Conservation (phyloP, 768 basidiomycete genomes). For the Sarcodon sp. region DNA sequence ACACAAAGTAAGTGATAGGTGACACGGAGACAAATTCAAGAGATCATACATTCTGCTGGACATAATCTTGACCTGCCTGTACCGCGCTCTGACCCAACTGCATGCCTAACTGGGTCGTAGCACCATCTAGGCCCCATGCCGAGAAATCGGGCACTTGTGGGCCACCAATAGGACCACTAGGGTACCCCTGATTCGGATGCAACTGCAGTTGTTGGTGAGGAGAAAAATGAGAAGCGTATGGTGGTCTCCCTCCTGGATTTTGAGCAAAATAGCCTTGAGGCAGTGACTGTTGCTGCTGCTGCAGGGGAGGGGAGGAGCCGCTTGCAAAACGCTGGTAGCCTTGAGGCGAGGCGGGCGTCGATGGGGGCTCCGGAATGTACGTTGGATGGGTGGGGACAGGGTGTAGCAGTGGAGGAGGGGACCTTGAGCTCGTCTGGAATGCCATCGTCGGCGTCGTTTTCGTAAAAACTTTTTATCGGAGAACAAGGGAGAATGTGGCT, state of each 20-base stretch:
- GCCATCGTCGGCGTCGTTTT: not conserved
- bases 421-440: not conserved
- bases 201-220: conserved; percentile 5
- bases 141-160: conserved; percentile 32
- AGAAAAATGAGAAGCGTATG: conserved; percentile 1
- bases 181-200: conserved; percentile 15
- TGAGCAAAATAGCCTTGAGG: conserved; percentile 15
- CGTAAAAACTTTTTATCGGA: too few species aligned
- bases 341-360: conserved; percentile 60
- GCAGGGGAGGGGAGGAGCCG: conserved; percentile 40
- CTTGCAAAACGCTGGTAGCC: conserved; percentile 53
- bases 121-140: conserved; percentile 82
- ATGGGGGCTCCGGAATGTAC: conserved; percentile 74
- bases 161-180: not conserved
- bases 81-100: conserved; percentile 89
- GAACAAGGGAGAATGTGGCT: too few species aligned
- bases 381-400: conserved; percentile 83
- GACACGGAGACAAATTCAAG: not conserved
- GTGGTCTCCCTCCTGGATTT: conserved; percentile 5
- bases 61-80: conserved; percentile 88
- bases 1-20: not conserved
- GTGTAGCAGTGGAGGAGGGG: conserved; percentile 71
- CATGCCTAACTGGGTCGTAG: conserved; percentile 93
- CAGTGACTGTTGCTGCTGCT: conserved; percentile 13
- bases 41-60: conserved; percentile 75